Evolutionary conservation across 129 eudicot species (phyloP), one percentile per base, ranked within the genome.

Genomic region (Centaurea solstitialis): DNA sequence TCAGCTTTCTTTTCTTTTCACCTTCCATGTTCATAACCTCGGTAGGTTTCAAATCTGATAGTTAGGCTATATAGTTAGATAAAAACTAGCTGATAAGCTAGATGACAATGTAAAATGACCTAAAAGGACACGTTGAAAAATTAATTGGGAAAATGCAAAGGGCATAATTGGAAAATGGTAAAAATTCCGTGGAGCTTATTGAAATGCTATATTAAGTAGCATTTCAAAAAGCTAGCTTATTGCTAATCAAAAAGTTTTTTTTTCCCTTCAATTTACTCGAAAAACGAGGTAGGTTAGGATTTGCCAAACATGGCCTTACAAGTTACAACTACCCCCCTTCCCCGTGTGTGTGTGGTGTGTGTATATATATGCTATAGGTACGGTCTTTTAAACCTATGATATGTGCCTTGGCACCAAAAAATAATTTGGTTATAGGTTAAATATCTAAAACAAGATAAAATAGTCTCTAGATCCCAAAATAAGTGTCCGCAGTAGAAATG

Each of bases 1-100:
- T 91, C 39, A 68, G 73, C 47, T 24, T 41, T 74, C 68, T 35
- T 61, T 23, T 10, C 39, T 65, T 72, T 62, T 45, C 23, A 12
- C 21, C 23, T 10, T 39, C 17, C 12, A 59, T 66, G 37, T 9
- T 53, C 61, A 67, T 69, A 26, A 65, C 26, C 43, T 28, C 24
- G 17, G n/a, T 67, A 41, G 9, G 4, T 26, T 23, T 41, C 65
- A 43, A 15, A 18, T 61, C 68, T 61, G 68, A 61, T 20, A 61
- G 10, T 61, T 61, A 61, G 4, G 62, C 7, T 15, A 50, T 50
- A n/a, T n/a, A n/a, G 62, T 50, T 50, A 15, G 62, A 21, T 18
- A 47, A n/a, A n/a, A 47, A 47, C 20, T n/a, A 57, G 22, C 9
- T 53, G 64, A 17, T 53, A 53, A 53, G 8, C 20, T 57, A 57